These are phyloP conservation scores for Gypsophila paniculata DNA, from an alignment of 179 eudicot genomes.

Conservation along the genomic window DNA sequence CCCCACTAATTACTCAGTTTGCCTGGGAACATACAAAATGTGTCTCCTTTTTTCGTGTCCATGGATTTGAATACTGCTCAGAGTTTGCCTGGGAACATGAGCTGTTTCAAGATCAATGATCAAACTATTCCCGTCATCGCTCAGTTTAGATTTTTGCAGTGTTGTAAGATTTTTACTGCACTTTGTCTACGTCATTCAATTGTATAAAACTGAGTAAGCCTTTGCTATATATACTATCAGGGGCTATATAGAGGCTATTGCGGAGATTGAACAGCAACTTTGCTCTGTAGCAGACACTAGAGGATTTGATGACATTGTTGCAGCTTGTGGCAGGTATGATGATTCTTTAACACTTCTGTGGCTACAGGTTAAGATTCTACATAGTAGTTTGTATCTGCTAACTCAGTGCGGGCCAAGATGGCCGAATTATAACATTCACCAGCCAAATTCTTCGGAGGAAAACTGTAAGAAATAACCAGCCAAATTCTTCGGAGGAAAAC, in stretches of 20 bases:
- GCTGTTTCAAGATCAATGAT: slow-evolving; percentile 2
- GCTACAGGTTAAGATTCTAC: slow-evolving; percentile 10
- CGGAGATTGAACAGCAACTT: slow-evolving; percentile 81
- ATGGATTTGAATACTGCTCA: background rate
- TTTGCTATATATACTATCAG: slow-evolving; percentile 32
- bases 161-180: slow-evolving; percentile 6
- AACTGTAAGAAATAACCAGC: no score
- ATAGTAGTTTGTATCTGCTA: background rate
- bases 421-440: no score
- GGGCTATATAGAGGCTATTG: slow-evolving; percentile 93
- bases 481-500: no score
- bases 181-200: background rate
- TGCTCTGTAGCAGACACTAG: slow-evolving; percentile 26
- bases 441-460: no score
- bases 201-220: background rate
- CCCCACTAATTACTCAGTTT: background rate
- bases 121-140: background rate
- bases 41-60: background rate
- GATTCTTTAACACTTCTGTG: slow-evolving; percentile 9
- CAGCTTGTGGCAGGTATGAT: slow-evolving; percentile 91
- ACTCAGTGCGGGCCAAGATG: no score
- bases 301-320: slow-evolving; percentile 86
- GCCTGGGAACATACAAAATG: background rate
- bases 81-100: background rate
- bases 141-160: background rate